Evolutionary conservation across 2,329 filamentous ascomycete genomes (phyloP).

Genomic region (Clonostachys chloroleuca): DNA sequence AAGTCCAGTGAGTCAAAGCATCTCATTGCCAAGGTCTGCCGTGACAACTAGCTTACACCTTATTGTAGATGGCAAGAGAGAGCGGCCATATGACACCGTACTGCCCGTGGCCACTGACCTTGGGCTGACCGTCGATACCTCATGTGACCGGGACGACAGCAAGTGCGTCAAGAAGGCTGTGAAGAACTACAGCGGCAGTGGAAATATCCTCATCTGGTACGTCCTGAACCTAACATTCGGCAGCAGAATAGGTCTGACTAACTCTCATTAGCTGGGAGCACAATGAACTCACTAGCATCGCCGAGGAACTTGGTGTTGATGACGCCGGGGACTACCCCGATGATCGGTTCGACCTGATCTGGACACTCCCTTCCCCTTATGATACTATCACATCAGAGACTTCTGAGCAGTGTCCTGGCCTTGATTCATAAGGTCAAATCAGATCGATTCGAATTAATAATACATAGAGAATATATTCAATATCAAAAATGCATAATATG

Average conservation of each 20-base stretch:
- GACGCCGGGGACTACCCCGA: slow-evolving; percentile 44
- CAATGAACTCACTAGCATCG: slow-evolving; percentile 44
- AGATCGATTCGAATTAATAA: too few species aligned
- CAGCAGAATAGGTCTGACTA: too few species aligned
- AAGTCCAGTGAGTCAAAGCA: slow-evolving; percentile 29
- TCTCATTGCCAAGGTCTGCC: background rate
- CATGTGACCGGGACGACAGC: slow-evolving; percentile 50
- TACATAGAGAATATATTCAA: too few species aligned
- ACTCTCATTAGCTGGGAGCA: slow-evolving; percentile 49
- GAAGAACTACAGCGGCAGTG: slow-evolving; percentile 35
- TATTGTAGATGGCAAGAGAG: slow-evolving; percentile 38
- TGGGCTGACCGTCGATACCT: slow-evolving; percentile 47
- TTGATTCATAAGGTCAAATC: slow-evolving; percentile 26
- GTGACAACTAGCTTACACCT: background rate
- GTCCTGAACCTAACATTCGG: background rate
- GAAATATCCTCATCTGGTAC: slow-evolving; percentile 55
- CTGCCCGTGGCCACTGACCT: slow-evolving; percentile 50
- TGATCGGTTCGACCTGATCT: slow-evolving; percentile 49
- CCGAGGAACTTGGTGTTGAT: slow-evolving; percentile 43
- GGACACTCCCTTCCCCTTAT: slow-evolving; percentile 50
- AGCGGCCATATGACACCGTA: slow-evolving; percentile 53
- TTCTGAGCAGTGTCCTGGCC: slow-evolving; percentile 48
- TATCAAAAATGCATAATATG: too few species aligned
- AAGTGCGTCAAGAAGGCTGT: slow-evolving; percentile 49
- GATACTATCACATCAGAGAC: slow-evolving; percentile 34